Conservation (phyloP, 805 yeast genomes). For the Priceomyces haplophilus region DNA sequence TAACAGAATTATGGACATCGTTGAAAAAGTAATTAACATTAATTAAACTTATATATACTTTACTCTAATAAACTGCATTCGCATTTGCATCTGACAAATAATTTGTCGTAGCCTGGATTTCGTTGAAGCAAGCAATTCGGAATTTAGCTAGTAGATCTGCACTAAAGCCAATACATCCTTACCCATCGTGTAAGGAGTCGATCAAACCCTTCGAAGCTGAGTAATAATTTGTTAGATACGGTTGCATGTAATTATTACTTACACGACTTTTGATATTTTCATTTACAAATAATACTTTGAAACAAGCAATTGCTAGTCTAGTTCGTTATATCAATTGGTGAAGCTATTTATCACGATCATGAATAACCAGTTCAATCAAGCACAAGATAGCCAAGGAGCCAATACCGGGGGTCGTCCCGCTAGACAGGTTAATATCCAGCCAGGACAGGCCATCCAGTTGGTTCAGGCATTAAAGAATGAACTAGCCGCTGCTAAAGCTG, state of each 20-base stretch:
- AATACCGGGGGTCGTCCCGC: slow-evolving; percentile 6
- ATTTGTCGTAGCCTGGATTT: no score
- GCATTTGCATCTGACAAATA: no score
- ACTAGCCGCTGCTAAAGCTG: slow-evolving; percentile 58
- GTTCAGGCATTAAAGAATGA: slow-evolving; percentile 58
- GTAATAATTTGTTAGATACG: no score
- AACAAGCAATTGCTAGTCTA: background rate
- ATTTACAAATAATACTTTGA: background rate
- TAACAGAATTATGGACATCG: slow-evolving; percentile 15
- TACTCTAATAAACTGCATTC: background rate
- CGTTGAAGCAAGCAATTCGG: no score
- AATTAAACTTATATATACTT: background rate
- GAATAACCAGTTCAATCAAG: slow-evolving; percentile 6
- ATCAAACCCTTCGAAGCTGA: no score
- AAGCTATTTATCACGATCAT: background rate
- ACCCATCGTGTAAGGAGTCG: no score
- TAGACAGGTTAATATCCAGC: slow-evolving; percentile 35
- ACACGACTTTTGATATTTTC: background rate
- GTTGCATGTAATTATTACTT: no score
- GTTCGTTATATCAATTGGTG: slow-evolving; percentile 1
- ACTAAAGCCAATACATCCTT: no score
- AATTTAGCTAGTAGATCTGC: no score
- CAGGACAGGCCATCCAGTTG: slow-evolving; percentile 55
- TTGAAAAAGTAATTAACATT: slow-evolving; percentile 13
- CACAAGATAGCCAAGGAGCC: background rate